Evolutionary conservation across 2,329 filamentous ascomycete species (phyloP).

Genomic region (Colletotrichum navitas): DNA sequence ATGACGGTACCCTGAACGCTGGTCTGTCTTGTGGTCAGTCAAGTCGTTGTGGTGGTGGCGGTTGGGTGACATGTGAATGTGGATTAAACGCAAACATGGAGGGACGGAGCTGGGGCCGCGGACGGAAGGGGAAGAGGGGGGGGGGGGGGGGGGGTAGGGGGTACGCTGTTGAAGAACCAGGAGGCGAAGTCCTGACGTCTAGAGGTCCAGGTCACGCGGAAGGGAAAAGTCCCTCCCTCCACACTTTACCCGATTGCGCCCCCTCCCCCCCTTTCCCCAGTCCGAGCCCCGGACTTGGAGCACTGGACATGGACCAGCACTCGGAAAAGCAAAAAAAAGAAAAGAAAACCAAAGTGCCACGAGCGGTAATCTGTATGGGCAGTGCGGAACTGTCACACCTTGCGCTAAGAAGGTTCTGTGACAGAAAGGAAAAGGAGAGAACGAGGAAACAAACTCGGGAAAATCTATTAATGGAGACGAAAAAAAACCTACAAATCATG

Average conservation of each 20-base stretch:
- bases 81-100: slow-evolving; percentile 39
- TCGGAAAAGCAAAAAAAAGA: slow-evolving; percentile 21
- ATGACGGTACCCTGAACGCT: slow-evolving; percentile 54
- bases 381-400: slow-evolving; percentile 7
- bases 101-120: slow-evolving; percentile 37
- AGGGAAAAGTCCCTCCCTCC: slow-evolving; percentile 21
- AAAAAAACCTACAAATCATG: slow-evolving; percentile 59
- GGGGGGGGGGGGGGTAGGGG: background rate
- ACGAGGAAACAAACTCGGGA: background rate
- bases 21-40: slow-evolving; percentile 55
- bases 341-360: slow-evolving; percentile 27
- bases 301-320: slow-evolving; percentile 24
- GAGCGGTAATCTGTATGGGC: slow-evolving; percentile 6
- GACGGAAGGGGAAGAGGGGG: background rate
- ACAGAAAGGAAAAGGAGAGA: background rate
- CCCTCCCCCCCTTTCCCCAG: slow-evolving; percentile 30
- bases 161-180: slow-evolving; percentile 25
- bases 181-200: slow-evolving; percentile 32
- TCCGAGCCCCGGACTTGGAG: slow-evolving; percentile 34
- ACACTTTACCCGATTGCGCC: slow-evolving; percentile 34
- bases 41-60: slow-evolving; percentile 28
- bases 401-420: background rate
- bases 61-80: slow-evolving; percentile 46
- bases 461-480: no score
- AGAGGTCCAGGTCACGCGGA: slow-evolving; percentile 39